phyloP scores from a whole-genome alignment of 164 flowering plant species.

The Liquidambar formosana region DNA sequence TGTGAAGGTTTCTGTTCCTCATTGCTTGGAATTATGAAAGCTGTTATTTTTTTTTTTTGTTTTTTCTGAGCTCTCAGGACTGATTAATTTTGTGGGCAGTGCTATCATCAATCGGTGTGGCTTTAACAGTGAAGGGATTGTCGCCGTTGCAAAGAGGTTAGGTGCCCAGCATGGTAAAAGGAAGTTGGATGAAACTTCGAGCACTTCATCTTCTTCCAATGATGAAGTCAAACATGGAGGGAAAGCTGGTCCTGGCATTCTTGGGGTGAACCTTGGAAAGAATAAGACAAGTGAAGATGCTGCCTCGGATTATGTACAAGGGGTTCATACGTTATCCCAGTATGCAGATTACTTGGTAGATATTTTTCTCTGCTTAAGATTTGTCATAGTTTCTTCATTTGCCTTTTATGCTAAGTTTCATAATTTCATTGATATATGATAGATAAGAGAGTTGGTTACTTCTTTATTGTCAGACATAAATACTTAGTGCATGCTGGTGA shows the following conservation, averaged over 20 bases:
- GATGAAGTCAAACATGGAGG: constrained; percentile 80
- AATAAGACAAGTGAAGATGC: constrained; percentile 99
- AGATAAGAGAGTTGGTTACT: background rate
- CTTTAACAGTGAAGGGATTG: constrained; percentile 96
- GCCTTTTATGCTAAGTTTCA: background rate
- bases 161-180: constrained; percentile 99
- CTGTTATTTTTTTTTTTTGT: background rate
- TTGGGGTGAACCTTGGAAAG: constrained; percentile 97
- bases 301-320: constrained; percentile 92
- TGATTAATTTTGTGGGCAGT: constrained; percentile 49
- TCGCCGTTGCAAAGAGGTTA: constrained; percentile 85
- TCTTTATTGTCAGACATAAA: too few relatives aligned
- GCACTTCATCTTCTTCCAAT: constrained; percentile 48
- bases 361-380: constrained; percentile 1
- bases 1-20: background rate
- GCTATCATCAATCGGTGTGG: constrained; percentile 92
- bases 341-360: constrained; percentile 97
- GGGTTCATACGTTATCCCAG: constrained; percentile 95
- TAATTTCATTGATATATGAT: background rate
- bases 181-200: constrained; percentile 78
- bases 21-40: background rate
- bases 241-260: constrained; percentile 98
- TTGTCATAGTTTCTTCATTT: background rate
- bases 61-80: constrained; percentile 4
- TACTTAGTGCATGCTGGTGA: too few relatives aligned